phyloP scores from a whole-genome alignment of 257 asterid genomes.

The Penstemon newberryi region DNA sequence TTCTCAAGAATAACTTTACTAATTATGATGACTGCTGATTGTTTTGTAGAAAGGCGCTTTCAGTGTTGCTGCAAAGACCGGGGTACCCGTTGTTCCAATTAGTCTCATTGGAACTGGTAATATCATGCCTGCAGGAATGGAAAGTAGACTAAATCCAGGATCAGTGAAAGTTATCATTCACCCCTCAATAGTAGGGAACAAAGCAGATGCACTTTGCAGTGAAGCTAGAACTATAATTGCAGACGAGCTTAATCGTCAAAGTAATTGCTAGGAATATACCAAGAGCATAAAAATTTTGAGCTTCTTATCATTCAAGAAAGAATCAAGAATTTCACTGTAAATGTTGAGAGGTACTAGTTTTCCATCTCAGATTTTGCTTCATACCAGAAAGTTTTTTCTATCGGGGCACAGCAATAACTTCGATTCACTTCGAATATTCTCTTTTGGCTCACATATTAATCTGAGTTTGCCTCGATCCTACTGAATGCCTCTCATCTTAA shows the following conservation, averaged over 20 bases:
- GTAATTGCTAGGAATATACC: conserved; percentile 28
- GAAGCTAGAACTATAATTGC: conserved; percentile 71
- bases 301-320: neutral
- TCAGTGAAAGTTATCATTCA: conserved; percentile 72
- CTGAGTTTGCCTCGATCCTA: neutral
- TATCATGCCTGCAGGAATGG: conserved; percentile 93
- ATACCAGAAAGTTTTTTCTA: neutral
- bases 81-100: conserved; percentile 86
- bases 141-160: conserved; percentile 68
- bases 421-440: conserved; percentile 5
- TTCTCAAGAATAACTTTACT: no score
- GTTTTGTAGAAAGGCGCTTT: conserved; percentile 89
- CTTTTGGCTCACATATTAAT: neutral
- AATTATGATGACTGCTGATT: conserved; percentile 1
- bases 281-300: conserved; percentile 9
- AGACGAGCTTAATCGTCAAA: conserved; percentile 51
- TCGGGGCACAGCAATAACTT: conserved; percentile 14
- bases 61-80: conserved; percentile 79
- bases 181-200: conserved; percentile 56
- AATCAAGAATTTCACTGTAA: conserved; percentile 24
- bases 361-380: neutral
- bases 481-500: neutral
- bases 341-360: conserved; percentile 28
- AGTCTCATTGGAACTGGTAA: conserved; percentile 81
- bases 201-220: conserved; percentile 57